Evolutionary conservation across 495 filamentous ascomycete species (phyloP).

Genomic region (Pseudotulostoma volvatum): DNA sequence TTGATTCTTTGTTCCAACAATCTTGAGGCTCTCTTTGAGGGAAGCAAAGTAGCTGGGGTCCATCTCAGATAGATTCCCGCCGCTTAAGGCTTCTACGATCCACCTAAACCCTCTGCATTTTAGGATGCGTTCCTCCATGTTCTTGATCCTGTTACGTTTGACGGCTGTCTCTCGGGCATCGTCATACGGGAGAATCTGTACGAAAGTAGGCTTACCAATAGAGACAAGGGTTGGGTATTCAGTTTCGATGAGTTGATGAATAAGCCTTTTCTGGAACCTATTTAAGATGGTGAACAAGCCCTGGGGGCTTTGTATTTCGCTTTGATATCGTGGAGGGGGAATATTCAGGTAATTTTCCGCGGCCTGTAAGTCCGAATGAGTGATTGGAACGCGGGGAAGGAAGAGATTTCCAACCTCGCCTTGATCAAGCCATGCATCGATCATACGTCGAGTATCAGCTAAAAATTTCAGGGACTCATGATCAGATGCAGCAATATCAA

Average conservation of each 20-base stretch:
- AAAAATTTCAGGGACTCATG: constrained; percentile 42
- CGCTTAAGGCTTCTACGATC: constrained; percentile 51
- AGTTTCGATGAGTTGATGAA: constrained; percentile 49
- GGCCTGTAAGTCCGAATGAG: not conserved
- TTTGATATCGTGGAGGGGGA: constrained; percentile 11
- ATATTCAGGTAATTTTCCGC: constrained; percentile 15
- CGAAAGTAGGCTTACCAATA: constrained; percentile 26
- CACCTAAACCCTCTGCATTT: constrained; percentile 47
- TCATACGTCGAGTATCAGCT: constrained; percentile 24
- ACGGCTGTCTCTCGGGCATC: constrained; percentile 28
- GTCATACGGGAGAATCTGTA: constrained; percentile 37
- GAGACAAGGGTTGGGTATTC: constrained; percentile 43
- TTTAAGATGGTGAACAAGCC: constrained; percentile 20
- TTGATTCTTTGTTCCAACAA: constrained; percentile 23
- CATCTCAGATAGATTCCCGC: constrained; percentile 38
- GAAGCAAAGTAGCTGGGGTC: constrained; percentile 24
- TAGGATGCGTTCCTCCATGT: constrained; percentile 25
- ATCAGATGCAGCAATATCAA: constrained; percentile 39
- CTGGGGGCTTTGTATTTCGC: not conserved
- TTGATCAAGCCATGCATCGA: constrained; percentile 32
- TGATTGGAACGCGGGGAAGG: not conserved
- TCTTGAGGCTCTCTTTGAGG: constrained; percentile 17
- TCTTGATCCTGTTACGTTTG: constrained; percentile 19
- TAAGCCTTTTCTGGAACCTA: constrained; percentile 42
- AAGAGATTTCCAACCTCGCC: constrained; percentile 8